These are phyloP conservation scores for Penicillium sp. DNA, from an alignment of 2,329 filamentous ascomycete genomes.

Conservation along the genomic window DNA sequence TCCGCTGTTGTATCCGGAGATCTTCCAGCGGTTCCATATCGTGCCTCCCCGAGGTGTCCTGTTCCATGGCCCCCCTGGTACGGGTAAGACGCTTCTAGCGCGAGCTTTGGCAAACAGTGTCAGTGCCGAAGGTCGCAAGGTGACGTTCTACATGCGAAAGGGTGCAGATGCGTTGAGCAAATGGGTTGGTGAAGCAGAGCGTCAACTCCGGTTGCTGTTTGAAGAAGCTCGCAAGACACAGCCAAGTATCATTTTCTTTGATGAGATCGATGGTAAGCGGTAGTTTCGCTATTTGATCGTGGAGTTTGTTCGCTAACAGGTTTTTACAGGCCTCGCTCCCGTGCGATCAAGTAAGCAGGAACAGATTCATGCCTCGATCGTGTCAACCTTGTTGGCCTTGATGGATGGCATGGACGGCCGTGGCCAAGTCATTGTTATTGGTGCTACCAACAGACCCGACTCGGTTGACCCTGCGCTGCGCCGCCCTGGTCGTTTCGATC, in stretches of 20 bases:
- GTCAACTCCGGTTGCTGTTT: conserved; percentile 88
- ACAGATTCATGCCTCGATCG: conserved; percentile 97
- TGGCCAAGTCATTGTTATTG: conserved; percentile 97
- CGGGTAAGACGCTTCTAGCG: conserved; percentile 95
- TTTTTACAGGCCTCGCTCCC: conserved; percentile 67
- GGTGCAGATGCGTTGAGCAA: conserved; percentile 97
- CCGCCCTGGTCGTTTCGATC: conserved; percentile 89
- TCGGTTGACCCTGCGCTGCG: conserved; percentile 95
- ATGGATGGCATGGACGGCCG: conserved; percentile 99
- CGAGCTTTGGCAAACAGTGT: conserved; percentile 89
- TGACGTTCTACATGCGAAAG: conserved; percentile 99
- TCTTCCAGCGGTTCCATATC: conserved; percentile 88
- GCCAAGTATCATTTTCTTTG: conserved; percentile 99
- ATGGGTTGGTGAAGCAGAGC: conserved; percentile 97
- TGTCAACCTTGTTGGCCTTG: conserved; percentile 86
- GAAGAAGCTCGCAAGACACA: conserved; percentile 95
- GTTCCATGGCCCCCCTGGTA: conserved; percentile 95
- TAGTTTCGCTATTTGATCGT: neutral
- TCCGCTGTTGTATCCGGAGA: conserved; percentile 89
- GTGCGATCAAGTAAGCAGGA: conserved; percentile 98
- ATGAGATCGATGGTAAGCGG: conserved; percentile 85
- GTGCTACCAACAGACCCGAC: conserved; percentile 95
- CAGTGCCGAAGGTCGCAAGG: conserved; percentile 84
- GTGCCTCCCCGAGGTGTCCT: conserved; percentile 92
- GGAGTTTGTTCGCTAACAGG: conserved; percentile 11